Conservation (phyloP, 2,329 filamentous ascomycete species). For the Septoria petroselini region DNA sequence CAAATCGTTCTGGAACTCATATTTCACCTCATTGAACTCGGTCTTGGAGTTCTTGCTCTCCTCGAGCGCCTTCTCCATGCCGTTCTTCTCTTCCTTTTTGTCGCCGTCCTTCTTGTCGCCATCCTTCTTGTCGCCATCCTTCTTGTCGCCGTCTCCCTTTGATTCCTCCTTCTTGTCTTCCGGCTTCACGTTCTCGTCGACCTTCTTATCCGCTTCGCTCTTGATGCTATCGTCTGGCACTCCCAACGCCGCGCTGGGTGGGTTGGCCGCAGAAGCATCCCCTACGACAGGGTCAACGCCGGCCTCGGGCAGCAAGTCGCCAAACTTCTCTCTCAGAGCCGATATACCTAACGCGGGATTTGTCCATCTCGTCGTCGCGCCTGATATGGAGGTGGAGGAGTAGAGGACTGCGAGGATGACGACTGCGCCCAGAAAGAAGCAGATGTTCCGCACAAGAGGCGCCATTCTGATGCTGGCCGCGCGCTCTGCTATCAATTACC, state of each 20-base stretch:
- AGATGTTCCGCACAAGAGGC: conserved; percentile 12
- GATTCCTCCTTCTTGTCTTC: conserved; percentile 12
- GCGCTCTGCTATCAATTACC: conserved; percentile 6
- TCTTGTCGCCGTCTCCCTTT: too few species aligned
- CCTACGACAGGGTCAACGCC: conserved; percentile 13
- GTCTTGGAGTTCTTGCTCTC: conserved; percentile 11
- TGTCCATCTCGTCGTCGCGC: conserved; percentile 18
- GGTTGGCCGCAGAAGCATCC: conserved; percentile 15
- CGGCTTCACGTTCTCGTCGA: conserved; percentile 8
- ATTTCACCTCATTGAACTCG: conserved; percentile 23
- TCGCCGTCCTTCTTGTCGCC: conserved; percentile 10
- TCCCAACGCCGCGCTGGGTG: conserved; percentile 17
- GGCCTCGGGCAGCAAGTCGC: conserved; percentile 12
- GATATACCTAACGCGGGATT: conserved; percentile 18
- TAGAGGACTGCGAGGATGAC: conserved; percentile 19
- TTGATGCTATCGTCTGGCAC: conserved; percentile 15
- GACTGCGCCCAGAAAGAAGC: conserved; percentile 17
- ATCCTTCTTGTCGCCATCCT: conserved; percentile 8
- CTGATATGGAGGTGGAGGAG: conserved; percentile 18
- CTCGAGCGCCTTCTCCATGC: conserved; percentile 15
- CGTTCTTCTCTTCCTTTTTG: conserved; percentile 9
- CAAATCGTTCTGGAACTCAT: conserved; percentile 20
- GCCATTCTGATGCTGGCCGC: conserved; percentile 8
- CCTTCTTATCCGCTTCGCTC: conserved; percentile 10
- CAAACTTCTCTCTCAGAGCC: conserved; percentile 16